Percentiles rank a stretch among this genome's conserved stretches.
Evolutionary conservation across 2,329 filamentous ascomycete genomes (phyloP).

Genomic region (Conoideocrella luteorostrata): DNA sequence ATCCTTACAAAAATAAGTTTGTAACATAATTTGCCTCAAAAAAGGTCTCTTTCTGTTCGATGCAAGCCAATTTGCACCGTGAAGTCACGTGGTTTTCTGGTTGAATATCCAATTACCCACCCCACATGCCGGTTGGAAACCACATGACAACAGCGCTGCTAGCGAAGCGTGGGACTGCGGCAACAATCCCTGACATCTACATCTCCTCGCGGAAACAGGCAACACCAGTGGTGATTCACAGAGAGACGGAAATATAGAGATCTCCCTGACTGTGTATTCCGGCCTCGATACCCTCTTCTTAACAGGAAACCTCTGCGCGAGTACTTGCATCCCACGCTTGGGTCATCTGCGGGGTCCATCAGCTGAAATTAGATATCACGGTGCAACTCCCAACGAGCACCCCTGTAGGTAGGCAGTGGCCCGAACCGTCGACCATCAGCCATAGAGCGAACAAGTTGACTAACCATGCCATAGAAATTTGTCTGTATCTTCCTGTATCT

Average conservation of each 20-base stretch:
- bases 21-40: no score
- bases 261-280: no score
- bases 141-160: slow-evolving; percentile 6
- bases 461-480: no score
- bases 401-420: slow-evolving; percentile 2
- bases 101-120: background rate
- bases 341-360: slow-evolving; percentile 7
- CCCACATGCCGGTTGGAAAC: slow-evolving; percentile 3
- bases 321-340: background rate
- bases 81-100: slow-evolving; percentile 6
- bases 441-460: no score
- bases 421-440: no score
- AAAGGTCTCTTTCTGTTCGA: no score
- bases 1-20: no score
- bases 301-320: no score
- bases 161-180: background rate
- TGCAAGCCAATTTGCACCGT: background rate
- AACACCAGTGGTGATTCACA: background rate
- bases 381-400: background rate
- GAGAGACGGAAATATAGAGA: no score
- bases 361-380: background rate
- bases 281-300: background rate
- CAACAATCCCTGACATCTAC: background rate
- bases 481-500: background rate
- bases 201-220: background rate